Percentiles rank a stretch among this genome's conserved stretches.
Conservation (phyloP, 2,329 filamentous ascomycete genomes). For the Aspergillus terreus region DNA sequence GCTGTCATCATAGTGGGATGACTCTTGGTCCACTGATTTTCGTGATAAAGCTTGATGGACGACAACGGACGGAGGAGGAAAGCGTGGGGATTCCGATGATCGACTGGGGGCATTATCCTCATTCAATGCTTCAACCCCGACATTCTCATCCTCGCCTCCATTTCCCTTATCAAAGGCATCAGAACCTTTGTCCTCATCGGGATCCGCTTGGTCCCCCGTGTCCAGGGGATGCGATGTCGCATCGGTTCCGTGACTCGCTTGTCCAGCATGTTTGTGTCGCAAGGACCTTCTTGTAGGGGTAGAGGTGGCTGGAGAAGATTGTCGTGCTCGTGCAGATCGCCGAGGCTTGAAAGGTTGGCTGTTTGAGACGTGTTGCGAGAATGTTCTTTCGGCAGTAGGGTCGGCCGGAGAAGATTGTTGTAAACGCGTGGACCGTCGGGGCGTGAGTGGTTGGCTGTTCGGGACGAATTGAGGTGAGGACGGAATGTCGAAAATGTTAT, state of each 20-base stretch:
- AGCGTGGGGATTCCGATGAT: neutral
- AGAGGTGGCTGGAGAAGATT: neutral
- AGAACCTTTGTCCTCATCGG: neutral
- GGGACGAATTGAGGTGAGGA: constrained; percentile 2
- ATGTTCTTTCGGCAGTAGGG: neutral
- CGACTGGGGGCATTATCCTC: neutral
- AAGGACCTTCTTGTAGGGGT: neutral
- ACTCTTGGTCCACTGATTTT: neutral
- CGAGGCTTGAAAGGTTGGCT: constrained; percentile 6
- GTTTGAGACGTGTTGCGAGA: constrained; percentile 1
- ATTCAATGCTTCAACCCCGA: neutral
- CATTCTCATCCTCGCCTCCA: neutral
- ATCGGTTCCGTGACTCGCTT: neutral
- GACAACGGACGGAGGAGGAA: neutral
- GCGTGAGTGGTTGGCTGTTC: constrained; percentile 3
- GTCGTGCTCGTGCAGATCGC: constrained; percentile 8
- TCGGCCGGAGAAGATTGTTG: neutral
- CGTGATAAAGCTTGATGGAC: neutral
- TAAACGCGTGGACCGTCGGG: constrained; percentile 11
- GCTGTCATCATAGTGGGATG: no score
- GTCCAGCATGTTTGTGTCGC: neutral
- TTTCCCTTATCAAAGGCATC: neutral
- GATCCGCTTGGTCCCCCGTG: neutral
- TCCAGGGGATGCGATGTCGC: neutral
- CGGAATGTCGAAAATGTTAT: constrained; percentile 9